A percentile compares a stretch with the other conserved stretches of the same genome.
Evolutionary conservation across 805 yeast genomes (phyloP).

Genomic region (Lachancea waltii): DNA sequence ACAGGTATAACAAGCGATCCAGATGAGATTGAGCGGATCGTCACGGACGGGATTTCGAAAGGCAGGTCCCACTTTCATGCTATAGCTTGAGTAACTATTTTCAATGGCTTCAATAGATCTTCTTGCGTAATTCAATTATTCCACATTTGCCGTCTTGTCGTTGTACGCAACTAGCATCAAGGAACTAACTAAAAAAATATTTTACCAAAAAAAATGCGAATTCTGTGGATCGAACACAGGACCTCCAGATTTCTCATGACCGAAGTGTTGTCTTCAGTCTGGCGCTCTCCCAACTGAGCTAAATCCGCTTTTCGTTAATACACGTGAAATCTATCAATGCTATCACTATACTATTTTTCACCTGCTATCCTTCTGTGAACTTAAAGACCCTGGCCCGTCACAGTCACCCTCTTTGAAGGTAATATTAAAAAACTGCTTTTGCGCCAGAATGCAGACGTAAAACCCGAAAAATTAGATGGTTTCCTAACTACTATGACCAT

Average conservation of each 20-base stretch:
- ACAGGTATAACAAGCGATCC: constrained; percentile 85
- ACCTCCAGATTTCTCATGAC: constrained; percentile 46
- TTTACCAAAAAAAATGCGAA: constrained; percentile 36
- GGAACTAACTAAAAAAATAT: not conserved
- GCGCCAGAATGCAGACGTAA: too few relatives aligned
- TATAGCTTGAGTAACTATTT: constrained; percentile 34
- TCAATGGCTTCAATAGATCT: too few relatives aligned
- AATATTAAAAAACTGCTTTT: too few relatives aligned
- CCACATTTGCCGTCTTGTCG: too few relatives aligned
- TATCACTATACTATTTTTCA: not conserved
- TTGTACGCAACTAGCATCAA: too few relatives aligned
- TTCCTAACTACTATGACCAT: too few relatives aligned
- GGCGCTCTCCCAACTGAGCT: constrained; percentile 43
- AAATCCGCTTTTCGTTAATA: constrained; percentile 30
- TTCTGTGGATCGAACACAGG: constrained; percentile 77
- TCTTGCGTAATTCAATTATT: too few relatives aligned
- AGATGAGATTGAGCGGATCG: constrained; percentile 69
- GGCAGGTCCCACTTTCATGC: constrained; percentile 60
- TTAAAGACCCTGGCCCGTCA: too few relatives aligned
- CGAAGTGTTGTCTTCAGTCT: constrained; percentile 34
- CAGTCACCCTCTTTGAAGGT: too few relatives aligned
- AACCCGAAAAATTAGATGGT: too few relatives aligned
- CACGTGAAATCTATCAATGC: not conserved
- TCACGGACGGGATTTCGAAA: constrained; percentile 58
- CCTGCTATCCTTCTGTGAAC: not conserved